phyloP scores from a whole-genome alignment of 345 rosid species.

The Tarenaya hassleriana region DNA sequence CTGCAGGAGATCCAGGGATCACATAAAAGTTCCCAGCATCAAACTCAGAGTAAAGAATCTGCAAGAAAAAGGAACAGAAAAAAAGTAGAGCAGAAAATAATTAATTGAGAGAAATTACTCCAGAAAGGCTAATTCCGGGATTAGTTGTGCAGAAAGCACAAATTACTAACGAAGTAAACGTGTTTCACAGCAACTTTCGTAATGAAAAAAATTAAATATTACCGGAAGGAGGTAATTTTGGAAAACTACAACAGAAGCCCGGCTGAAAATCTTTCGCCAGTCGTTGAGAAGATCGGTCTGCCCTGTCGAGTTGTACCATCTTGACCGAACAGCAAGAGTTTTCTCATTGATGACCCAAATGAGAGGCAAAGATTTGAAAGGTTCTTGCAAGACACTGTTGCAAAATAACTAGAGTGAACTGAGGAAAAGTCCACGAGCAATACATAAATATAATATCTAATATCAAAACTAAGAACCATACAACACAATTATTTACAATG shows the following conservation, averaged over 20 bases:
- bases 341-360: conserved; percentile 71
- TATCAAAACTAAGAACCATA: no score
- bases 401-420: conserved; percentile 3
- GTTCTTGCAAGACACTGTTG: conserved; percentile 88
- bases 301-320: conserved; percentile 56
- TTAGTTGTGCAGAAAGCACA: background rate
- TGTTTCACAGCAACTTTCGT: conserved; percentile 14
- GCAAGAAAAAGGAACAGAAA: conserved; percentile 18
- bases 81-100: background rate
- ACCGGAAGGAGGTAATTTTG: conserved; percentile 77
- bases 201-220: conserved; percentile 25
- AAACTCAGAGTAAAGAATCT: conserved; percentile 73
- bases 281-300: conserved; percentile 57
- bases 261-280: conserved; percentile 79
- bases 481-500: background rate
- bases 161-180: background rate
- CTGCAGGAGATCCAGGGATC: conserved; percentile 76
- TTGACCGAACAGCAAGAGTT: conserved; percentile 61
- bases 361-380: conserved; percentile 85
- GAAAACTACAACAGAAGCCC: conserved; percentile 76
- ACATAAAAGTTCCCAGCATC: conserved; percentile 89
- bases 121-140: conserved; percentile 4
- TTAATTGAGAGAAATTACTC: no score
- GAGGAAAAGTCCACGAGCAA: background rate
- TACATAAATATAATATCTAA: background rate